phyloP scores from a whole-genome alignment of 768 basidiomycete genomes.

The Psilocybe subaeruginosa region DNA sequence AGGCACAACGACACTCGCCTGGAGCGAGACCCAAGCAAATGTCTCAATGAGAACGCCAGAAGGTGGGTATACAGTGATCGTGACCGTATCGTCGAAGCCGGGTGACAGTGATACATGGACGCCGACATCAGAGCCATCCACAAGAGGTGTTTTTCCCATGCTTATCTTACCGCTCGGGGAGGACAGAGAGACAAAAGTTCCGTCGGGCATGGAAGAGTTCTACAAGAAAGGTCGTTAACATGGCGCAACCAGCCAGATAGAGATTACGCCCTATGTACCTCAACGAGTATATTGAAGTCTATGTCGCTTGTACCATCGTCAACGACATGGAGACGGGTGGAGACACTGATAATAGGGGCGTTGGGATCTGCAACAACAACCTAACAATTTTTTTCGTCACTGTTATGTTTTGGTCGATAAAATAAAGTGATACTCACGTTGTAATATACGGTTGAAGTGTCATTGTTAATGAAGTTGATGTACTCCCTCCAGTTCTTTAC shows the following conservation, averaged over 20 bases:
- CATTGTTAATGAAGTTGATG: background rate
- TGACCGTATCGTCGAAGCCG: background rate
- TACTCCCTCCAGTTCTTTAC: background rate
- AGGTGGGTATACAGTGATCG: background rate
- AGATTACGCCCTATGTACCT: too few relatives aligned
- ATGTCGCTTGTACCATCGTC: background rate
- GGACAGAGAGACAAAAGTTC: background rate
- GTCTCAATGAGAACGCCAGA: background rate
- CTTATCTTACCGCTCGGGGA: background rate
- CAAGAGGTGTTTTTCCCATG: background rate
- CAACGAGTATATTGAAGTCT: background rate
- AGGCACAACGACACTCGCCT: background rate
- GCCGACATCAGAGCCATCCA: background rate
- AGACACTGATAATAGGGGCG: background rate
- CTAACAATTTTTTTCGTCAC: background rate
- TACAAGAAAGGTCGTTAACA: background rate
- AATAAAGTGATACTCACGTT: background rate
- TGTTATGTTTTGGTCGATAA: background rate
- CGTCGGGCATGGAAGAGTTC: background rate
- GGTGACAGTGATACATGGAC: background rate
- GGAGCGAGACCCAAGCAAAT: constrained; percentile 1
- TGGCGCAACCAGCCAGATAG: background rate
- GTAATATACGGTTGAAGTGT: background rate
- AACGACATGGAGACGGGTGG: background rate
- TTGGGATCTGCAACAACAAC: constrained; percentile 1